Percentiles rank a stretch among this genome's conserved stretches.
These are phyloP conservation scores for Phytopythium kandeliae DNA, from an alignment of 352 stramenopile species.

Conservation along the genomic window DNA sequence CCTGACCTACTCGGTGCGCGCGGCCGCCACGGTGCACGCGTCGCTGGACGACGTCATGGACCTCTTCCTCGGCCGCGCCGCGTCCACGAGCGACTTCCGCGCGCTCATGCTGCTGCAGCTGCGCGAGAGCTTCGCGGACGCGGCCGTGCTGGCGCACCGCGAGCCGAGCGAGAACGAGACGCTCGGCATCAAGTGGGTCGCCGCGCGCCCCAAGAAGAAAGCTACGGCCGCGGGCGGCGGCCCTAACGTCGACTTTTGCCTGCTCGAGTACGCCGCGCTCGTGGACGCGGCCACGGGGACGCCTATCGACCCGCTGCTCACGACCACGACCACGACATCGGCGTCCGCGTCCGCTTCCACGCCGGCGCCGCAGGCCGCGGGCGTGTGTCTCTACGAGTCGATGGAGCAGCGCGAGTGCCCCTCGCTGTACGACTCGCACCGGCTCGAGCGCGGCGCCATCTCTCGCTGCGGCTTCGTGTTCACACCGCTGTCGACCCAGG, in stretches of 20 bases:
- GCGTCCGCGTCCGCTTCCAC: background rate
- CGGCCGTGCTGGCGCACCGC: conserved; percentile 64
- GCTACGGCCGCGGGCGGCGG: conserved; percentile 35
- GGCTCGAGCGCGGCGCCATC: conserved; percentile 59
- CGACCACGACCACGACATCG: conserved; percentile 2
- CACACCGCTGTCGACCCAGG: conserved; percentile 29
- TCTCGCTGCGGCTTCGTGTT: conserved; percentile 82
- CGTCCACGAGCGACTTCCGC: conserved; percentile 55
- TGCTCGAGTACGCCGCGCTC: conserved; percentile 74
- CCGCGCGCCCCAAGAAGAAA: conserved; percentile 59
- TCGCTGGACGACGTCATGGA: conserved; percentile 76
- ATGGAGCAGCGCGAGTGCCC: conserved; percentile 79
- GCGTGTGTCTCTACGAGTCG: conserved; percentile 76
- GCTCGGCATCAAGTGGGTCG: conserved; percentile 78
- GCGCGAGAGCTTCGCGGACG: conserved; percentile 67
- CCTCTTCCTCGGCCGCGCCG: conserved; percentile 48
- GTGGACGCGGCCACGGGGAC: conserved; percentile 49
- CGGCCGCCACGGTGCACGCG: conserved; percentile 45
- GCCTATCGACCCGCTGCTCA: conserved; percentile 22
- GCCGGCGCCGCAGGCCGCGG: conserved; percentile 9
- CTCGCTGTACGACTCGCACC: conserved; percentile 62
- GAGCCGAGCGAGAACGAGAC: conserved; percentile 74
- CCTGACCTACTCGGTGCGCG: conserved; percentile 73
- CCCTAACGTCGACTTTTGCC: conserved; percentile 51
- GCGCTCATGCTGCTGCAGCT: conserved; percentile 70